Conservation (phyloP, 2,329 filamentous ascomycete genomes). For the Trichophyton mentagrophytes region DNA sequence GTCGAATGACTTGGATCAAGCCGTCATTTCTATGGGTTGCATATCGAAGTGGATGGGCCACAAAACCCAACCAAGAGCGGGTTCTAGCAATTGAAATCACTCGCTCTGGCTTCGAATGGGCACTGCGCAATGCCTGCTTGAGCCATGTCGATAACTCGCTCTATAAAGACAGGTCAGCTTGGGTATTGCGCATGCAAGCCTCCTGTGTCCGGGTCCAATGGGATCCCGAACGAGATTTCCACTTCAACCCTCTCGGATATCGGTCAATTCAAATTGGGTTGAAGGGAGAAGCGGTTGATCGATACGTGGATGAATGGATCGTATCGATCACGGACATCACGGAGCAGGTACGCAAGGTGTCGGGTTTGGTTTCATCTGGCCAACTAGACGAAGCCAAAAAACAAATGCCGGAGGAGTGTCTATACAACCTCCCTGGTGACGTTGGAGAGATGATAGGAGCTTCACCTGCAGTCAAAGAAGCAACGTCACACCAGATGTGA, state of each 20-base stretch:
- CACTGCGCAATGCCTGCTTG: conserved; percentile 28
- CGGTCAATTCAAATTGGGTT: conserved; percentile 52
- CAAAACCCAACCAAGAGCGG: conserved; percentile 42
- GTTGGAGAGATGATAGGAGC: conserved; percentile 11
- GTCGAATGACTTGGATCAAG: conserved; percentile 54
- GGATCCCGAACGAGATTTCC: conserved; percentile 47
- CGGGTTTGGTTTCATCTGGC: conserved; percentile 33
- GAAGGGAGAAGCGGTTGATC: conserved; percentile 33
- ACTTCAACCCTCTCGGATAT: conserved; percentile 35
- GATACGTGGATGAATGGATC: conserved; percentile 42
- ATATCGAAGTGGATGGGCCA: conserved; percentile 49
- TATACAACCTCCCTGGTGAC: conserved; percentile 9
- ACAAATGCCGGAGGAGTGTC: conserved; percentile 10
- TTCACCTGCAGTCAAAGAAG: neutral
- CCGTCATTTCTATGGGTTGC: conserved; percentile 53
- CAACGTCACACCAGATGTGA: neutral
- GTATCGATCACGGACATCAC: conserved; percentile 48
- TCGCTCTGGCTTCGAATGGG: conserved; percentile 37
- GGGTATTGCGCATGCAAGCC: conserved; percentile 13
- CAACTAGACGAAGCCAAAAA: conserved; percentile 21
- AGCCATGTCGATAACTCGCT: conserved; percentile 7
- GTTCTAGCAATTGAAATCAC: conserved; percentile 47
- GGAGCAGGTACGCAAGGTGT: conserved; percentile 38
- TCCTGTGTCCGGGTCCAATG: conserved; percentile 46
- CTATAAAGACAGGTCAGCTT: conserved; percentile 14